Evolutionary conservation across 257 asterid species (phyloP).

Genomic region (Thymus quinquecostatus): DNA sequence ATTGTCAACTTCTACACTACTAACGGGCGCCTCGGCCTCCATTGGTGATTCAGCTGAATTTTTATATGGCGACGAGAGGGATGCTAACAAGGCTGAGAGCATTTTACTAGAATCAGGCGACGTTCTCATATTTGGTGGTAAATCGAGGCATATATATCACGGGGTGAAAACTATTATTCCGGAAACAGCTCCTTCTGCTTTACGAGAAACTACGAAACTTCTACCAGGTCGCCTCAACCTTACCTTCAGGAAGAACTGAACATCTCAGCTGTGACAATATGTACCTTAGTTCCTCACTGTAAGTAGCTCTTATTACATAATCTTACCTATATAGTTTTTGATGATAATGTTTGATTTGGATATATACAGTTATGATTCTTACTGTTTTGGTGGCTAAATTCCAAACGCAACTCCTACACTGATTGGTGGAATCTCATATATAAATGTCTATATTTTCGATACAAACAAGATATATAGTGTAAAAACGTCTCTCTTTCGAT

Average conservation of each 20-base stretch:
- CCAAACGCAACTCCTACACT: neutral
- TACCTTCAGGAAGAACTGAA: constrained; percentile 53
- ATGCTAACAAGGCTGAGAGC: constrained; percentile 44
- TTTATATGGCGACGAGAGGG: constrained; percentile 56
- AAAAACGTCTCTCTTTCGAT: too few species aligned
- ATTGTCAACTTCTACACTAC: constrained; percentile 58
- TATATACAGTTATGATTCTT: too few species aligned
- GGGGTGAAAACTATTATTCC: constrained; percentile 56
- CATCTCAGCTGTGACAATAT: neutral
- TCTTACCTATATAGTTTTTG: neutral
- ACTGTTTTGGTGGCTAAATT: neutral
- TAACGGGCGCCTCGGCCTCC: constrained; percentile 63
- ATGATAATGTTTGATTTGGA: too few species aligned
- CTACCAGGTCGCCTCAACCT: constrained; percentile 82
- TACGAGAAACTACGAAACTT: constrained; percentile 40
- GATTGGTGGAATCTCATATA: too few species aligned
- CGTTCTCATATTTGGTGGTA: constrained; percentile 68
- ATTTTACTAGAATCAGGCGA: constrained; percentile 62
- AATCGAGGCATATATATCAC: constrained; percentile 62
- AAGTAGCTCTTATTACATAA: neutral
- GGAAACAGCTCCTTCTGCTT: constrained; percentile 47
- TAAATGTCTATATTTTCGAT: too few species aligned
- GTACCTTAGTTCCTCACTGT: too few species aligned
- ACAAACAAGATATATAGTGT: too few species aligned
- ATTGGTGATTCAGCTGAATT: constrained; percentile 76